Evolutionary conservation across 1,284 basidiomycete genomes (phyloP), one percentile per base, ranked within the genome.

Genomic region (Tremellales sp.): DNA sequence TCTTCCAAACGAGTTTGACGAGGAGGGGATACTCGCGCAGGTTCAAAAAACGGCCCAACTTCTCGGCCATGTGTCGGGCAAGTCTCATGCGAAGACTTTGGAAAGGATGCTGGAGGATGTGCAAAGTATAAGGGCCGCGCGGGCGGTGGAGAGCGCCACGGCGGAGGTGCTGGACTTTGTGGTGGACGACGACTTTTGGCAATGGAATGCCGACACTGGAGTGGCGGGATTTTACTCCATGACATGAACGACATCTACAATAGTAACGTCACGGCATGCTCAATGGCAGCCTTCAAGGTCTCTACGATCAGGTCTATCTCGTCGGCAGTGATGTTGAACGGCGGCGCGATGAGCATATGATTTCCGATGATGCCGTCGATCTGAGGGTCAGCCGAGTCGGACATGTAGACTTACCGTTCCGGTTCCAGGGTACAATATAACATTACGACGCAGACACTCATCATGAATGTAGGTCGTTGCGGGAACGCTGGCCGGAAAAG

Each of bases 371-470:
- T 13, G 14, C 52, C 52, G 26, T 54, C 52, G 35, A 36, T 35
- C 43, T 35, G 37, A 35, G 5, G 31, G 35, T 4, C 45, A 33
- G 25, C 40, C 46, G 12, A 22, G 18, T 10, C 9, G 10, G 18
- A 19, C 34, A 10, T 8, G 9, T 9, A 10, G 5, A 53, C 51
- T 42, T 36, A 53, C 53, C 24, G 48, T 48, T 25, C 53, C 51
- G 2, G 38, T 33, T 19, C 60, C 60, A 10, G 47, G 42, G 33
- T 54, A 54, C 14, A 54, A 27, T 4, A 40, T 18, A n/a, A 54
- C 28, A 13, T 50, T 50, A 16, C 32, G 3, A 19, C 35, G 24
- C 12, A 53, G 19, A 24, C 39, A 40, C 35, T 36, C 37, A 12
- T 26, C 25, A n/a, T n/a, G 25, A 10, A 54, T 14, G 14, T 37